These are phyloP conservation scores for Tylopilus sp. DNA, from an alignment of 1,284 basidiomycete genomes.

Conservation along the genomic window DNA sequence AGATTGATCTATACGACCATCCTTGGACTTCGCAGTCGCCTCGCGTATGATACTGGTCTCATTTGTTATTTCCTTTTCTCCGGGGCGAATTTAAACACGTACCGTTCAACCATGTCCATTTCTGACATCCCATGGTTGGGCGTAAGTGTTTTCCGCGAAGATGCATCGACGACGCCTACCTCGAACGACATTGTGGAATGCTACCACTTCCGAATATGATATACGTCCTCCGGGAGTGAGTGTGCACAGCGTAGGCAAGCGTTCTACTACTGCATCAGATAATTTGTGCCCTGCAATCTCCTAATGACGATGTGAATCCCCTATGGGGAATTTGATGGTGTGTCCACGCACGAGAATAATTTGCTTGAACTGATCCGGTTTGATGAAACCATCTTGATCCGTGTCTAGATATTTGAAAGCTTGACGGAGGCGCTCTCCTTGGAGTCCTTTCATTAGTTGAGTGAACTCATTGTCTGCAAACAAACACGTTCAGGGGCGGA, in stretches of 20 bases:
- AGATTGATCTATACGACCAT: constrained; percentile 84
- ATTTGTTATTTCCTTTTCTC: not conserved
- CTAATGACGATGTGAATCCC: constrained; percentile 37
- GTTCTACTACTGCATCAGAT: constrained; percentile 84
- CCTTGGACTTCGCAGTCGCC: constrained; percentile 84
- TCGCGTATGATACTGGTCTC: constrained; percentile 69
- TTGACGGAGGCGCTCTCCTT: constrained; percentile 92
- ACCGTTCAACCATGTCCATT: constrained; percentile 95
- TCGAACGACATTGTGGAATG: constrained; percentile 91
- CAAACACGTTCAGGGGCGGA: constrained; percentile 1
- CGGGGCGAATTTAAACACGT: constrained; percentile 14
- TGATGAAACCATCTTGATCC: constrained; percentile 89
- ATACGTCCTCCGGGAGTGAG: constrained; percentile 85
- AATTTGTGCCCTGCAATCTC: constrained; percentile 95
- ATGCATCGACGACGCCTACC: constrained; percentile 42
- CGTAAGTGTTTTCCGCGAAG: constrained; percentile 7
- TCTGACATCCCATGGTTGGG: constrained; percentile 43
- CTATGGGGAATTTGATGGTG: not conserved
- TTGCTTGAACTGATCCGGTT: constrained; percentile 86
- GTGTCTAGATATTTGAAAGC: constrained; percentile 87
- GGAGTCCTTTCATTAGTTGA: constrained; percentile 93
- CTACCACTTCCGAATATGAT: constrained; percentile 92
- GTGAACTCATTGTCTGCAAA: constrained; percentile 86
- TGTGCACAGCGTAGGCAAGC: constrained; percentile 85
- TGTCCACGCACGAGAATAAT: constrained; percentile 73